Conservation (phyloP, 192 early-diverging fungal species). For the Dimargaris verticillata region DNA sequence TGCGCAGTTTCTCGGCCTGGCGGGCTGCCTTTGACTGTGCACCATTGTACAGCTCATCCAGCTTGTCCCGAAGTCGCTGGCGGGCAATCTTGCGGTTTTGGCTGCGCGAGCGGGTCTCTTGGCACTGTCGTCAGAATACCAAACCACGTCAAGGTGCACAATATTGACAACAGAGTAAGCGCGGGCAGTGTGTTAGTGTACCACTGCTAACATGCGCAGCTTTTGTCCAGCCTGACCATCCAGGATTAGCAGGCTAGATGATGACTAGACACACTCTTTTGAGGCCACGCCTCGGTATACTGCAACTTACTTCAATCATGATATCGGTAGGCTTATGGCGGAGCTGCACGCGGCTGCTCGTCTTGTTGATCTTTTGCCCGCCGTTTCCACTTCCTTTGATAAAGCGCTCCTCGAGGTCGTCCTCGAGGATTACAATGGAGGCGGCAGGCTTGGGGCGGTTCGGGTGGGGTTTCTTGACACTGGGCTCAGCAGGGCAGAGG, state of each 20-base stretch:
- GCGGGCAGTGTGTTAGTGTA: no score
- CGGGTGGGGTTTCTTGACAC: no score
- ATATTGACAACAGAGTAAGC: background rate
- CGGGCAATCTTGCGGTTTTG: constrained; percentile 56
- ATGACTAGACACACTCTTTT: background rate
- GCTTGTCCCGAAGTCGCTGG: constrained; percentile 39
- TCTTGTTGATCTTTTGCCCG: constrained; percentile 68
- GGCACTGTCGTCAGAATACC: constrained; percentile 31
- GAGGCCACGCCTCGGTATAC: background rate
- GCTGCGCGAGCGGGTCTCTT: constrained; percentile 52
- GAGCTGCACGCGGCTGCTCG: constrained; percentile 54
- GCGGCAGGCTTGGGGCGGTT: background rate
- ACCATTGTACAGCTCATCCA: constrained; percentile 56
- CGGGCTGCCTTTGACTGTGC: constrained; percentile 36
- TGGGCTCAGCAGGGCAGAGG: no score
- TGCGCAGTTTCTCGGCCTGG: constrained; percentile 42
- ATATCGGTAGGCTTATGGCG: constrained; percentile 54
- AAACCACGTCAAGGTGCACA: background rate
- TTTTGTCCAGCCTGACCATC: no score
- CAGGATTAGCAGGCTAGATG: background rate
- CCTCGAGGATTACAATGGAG: constrained; percentile 35
- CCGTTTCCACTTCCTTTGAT: constrained; percentile 63
- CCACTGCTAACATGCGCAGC: no score
- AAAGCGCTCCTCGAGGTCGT: constrained; percentile 57
- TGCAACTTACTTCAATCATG: constrained; percentile 29